Conservation (phyloP, 345 rosid species). For the Syzygium aqueum region DNA sequence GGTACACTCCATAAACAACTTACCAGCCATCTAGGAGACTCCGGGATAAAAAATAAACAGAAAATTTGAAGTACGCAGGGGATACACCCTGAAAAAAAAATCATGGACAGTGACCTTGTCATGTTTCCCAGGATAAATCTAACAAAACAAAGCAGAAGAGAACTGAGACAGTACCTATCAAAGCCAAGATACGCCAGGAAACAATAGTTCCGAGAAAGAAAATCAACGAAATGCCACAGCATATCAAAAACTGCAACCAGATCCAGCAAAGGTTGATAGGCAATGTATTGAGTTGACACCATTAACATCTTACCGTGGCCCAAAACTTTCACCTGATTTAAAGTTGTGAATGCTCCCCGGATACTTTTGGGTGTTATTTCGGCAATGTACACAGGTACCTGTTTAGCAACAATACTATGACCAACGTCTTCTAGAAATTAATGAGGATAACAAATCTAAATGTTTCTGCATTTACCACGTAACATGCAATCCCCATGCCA, state of each 20-base stretch:
- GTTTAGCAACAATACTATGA: neutral
- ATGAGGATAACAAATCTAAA: neutral
- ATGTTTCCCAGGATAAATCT: neutral
- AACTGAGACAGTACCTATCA: conserved; percentile 6
- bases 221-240: conserved; percentile 11
- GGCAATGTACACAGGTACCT: conserved; percentile 13
- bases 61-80: conserved; percentile 20
- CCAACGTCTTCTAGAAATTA: neutral
- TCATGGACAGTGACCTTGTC: neutral
- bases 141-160: neutral
- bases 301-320: neutral
- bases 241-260: conserved; percentile 5
- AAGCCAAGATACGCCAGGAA: conserved; percentile 23
- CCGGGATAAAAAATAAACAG: conserved; percentile 32
- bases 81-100: conserved; percentile 14
- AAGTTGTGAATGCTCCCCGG: conserved; percentile 9
- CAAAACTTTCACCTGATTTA: conserved; percentile 2
- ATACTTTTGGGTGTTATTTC: conserved; percentile 14
- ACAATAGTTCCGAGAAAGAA: conserved; percentile 16
- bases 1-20: neutral
- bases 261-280: neutral
- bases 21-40: conserved; percentile 46
- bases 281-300: neutral
- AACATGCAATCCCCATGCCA: conserved; percentile 20
- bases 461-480: conserved; percentile 16